Conservation (phyloP, 176 grass and related monocot species). For the Hordeum vulgare region DNA sequence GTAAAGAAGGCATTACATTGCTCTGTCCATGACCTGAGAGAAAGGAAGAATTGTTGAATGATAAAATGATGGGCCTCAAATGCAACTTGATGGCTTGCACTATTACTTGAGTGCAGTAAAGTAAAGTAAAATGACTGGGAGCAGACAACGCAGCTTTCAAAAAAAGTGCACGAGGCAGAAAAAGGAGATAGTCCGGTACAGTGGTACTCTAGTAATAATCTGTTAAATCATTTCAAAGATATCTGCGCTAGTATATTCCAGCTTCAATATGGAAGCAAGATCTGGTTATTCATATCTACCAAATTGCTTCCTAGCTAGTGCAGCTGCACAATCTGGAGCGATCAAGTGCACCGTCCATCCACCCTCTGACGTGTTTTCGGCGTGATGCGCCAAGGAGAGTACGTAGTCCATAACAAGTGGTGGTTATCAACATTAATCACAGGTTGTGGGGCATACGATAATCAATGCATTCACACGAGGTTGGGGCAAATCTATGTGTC, state of each 20-base stretch:
- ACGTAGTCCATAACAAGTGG: neutral
- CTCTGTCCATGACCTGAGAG: slow-evolving; percentile 68
- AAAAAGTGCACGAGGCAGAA: neutral
- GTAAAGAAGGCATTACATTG: slow-evolving; percentile 61
- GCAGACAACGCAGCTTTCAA: neutral
- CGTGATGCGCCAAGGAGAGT: neutral
- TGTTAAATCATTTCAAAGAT: neutral
- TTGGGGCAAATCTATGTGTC: neutral
- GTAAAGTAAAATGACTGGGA: neutral
- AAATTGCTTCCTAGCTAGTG: too few relatives aligned
- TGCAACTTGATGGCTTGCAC: neutral
- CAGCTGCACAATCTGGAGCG: too few relatives aligned
- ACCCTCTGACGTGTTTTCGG: neutral
- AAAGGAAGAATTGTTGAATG: slow-evolving; percentile 11
- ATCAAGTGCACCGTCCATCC: neutral
- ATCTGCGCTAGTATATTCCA: neutral
- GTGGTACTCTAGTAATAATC: neutral
- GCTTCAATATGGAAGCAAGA: neutral
- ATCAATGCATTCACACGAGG: neutral
- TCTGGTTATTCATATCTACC: neutral
- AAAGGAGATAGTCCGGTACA: neutral
- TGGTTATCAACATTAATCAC: neutral
- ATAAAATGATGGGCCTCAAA: neutral
- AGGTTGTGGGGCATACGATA: neutral
- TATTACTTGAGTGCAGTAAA: neutral